phyloP scores from a whole-genome alignment of 768 basidiomycete species.

The Ephemerocybe angulata region DNA sequence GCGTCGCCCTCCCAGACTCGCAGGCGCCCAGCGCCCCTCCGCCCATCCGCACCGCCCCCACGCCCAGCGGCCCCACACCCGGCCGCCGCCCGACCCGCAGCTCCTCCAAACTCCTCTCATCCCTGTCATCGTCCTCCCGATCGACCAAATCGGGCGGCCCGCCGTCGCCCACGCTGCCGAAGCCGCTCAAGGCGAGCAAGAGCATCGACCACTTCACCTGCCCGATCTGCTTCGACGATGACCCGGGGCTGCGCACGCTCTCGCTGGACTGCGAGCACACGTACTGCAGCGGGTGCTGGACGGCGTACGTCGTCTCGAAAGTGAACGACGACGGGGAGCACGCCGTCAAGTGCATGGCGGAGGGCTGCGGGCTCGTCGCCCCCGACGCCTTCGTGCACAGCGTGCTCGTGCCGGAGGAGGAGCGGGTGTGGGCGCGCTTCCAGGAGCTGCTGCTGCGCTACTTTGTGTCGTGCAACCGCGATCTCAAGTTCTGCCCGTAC shows the following conservation, averaged over 20 bases:
- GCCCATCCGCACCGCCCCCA: slow-evolving; percentile 29
- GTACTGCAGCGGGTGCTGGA: slow-evolving; percentile 88
- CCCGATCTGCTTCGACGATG: slow-evolving; percentile 90
- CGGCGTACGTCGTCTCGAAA: slow-evolving; percentile 73
- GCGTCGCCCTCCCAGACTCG: slow-evolving; percentile 50
- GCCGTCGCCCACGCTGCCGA: slow-evolving; percentile 18
- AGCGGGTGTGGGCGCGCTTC: slow-evolving; percentile 62
- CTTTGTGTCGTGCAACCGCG: slow-evolving; percentile 80
- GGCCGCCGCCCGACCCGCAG: slow-evolving; percentile 35
- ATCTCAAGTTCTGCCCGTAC: slow-evolving; percentile 92
- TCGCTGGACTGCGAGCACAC: slow-evolving; percentile 78
- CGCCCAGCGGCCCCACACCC: slow-evolving; percentile 15
- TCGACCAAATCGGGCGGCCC: slow-evolving; percentile 28
- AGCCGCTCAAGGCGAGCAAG: slow-evolving; percentile 22
- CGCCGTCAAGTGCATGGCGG: slow-evolving; percentile 74
- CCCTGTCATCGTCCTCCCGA: slow-evolving; percentile 27
- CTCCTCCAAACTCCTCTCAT: slow-evolving; percentile 34
- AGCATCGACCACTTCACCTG: slow-evolving; percentile 67
- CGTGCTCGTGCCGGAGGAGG: slow-evolving; percentile 47
- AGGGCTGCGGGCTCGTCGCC: slow-evolving; percentile 62
- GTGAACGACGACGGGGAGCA: slow-evolving; percentile 79
- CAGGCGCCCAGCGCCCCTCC: slow-evolving; percentile 28
- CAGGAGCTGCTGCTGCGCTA: slow-evolving; percentile 85
- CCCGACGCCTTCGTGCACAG: slow-evolving; percentile 60
- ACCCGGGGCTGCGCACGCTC: slow-evolving; percentile 52